Percentiles rank a stretch among this genome's conserved stretches.
phyloP scores from a whole-genome alignment of 139 green algal species.

The Dunaliella primolecta region DNA sequence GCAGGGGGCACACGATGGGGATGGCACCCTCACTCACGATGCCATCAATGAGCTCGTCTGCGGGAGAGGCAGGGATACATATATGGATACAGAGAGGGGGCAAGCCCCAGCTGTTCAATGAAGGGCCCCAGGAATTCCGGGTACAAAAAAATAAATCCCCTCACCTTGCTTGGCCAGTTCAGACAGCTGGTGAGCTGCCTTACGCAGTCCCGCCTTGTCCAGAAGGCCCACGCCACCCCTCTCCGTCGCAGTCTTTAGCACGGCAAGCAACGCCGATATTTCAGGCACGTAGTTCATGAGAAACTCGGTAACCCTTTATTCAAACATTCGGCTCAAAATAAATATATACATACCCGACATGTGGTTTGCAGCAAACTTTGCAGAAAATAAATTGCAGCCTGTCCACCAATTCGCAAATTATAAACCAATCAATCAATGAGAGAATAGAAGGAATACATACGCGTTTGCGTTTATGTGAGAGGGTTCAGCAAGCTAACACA shows the following conservation, averaged over 20 bases:
- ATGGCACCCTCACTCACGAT: conserved; percentile 68
- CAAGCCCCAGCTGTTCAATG: not conserved
- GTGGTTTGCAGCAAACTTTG: too few species aligned
- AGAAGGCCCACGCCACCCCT: not conserved
- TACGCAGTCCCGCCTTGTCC: conserved; percentile 44
- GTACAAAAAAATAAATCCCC: not conserved
- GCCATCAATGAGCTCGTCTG: conserved; percentile 75
- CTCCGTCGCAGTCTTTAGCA: not conserved
- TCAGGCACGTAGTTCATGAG: not conserved
- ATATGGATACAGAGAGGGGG: too few species aligned
- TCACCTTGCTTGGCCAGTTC: conserved; percentile 63
- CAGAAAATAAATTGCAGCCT: too few species aligned
- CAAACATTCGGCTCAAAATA: too few species aligned
- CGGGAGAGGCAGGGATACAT: conserved; percentile 5
- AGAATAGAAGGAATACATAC: too few species aligned
- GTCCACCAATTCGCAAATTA: too few species aligned
- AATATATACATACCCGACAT: too few species aligned
- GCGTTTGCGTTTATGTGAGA: too few species aligned
- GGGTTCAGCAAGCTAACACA: too few species aligned
- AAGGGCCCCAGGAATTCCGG: not conserved
- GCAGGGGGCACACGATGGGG: conserved; percentile 61
- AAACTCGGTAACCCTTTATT: too few species aligned
- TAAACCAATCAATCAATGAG: too few species aligned
- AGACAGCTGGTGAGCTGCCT: conserved; percentile 54
- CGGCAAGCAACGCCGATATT: not conserved